phyloP scores from a whole-genome alignment of 805 yeast species.

The Hanseniaspora pseudoguilliermondii region DNA sequence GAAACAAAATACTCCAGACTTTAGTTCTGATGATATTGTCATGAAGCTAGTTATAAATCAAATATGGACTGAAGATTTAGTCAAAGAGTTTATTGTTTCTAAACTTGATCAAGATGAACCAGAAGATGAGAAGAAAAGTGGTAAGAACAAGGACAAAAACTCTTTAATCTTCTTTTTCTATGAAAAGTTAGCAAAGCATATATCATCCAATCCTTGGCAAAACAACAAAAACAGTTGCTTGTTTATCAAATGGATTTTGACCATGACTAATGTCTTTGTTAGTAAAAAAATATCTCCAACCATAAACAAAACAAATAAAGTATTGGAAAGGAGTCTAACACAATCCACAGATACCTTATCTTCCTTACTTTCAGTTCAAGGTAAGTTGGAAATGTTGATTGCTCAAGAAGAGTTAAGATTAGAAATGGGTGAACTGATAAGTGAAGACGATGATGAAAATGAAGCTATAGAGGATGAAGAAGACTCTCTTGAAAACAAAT shows the following conservation, averaged over 20 bases:
- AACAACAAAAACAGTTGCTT: slow-evolving; percentile 23
- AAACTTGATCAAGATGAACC: background rate
- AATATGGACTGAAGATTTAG: slow-evolving; percentile 23
- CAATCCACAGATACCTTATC: slow-evolving; percentile 51
- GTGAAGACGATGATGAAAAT: slow-evolving; percentile 22
- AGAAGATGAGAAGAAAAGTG: slow-evolving; percentile 27
- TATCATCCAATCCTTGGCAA: slow-evolving; percentile 29
- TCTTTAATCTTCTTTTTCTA: slow-evolving; percentile 26
- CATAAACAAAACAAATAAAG: slow-evolving; percentile 22
- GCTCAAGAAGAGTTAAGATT: slow-evolving; percentile 63
- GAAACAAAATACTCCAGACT: background rate
- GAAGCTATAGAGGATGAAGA: slow-evolving; percentile 26
- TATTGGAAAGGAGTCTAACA: slow-evolving; percentile 43
- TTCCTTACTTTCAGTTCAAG: slow-evolving; percentile 65
- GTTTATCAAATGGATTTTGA: slow-evolving; percentile 76
- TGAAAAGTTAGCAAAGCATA: slow-evolving; percentile 34
- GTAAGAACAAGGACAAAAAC: slow-evolving; percentile 18
- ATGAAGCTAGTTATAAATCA: slow-evolving; percentile 9
- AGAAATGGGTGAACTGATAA: slow-evolving; percentile 32
- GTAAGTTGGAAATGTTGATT: slow-evolving; percentile 63
- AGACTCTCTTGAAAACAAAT: slow-evolving; percentile 25
- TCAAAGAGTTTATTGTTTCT: slow-evolving; percentile 25
- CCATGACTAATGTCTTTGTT: slow-evolving; percentile 43
- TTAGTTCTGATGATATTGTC: background rate
- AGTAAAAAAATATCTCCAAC: slow-evolving; percentile 12